A percentile compares a stretch with the other conserved stretches of the same genome.
phyloP scores from a whole-genome alignment of 2,329 filamentous ascomycete genomes.

The Ophiostoma tasmaniense region DNA sequence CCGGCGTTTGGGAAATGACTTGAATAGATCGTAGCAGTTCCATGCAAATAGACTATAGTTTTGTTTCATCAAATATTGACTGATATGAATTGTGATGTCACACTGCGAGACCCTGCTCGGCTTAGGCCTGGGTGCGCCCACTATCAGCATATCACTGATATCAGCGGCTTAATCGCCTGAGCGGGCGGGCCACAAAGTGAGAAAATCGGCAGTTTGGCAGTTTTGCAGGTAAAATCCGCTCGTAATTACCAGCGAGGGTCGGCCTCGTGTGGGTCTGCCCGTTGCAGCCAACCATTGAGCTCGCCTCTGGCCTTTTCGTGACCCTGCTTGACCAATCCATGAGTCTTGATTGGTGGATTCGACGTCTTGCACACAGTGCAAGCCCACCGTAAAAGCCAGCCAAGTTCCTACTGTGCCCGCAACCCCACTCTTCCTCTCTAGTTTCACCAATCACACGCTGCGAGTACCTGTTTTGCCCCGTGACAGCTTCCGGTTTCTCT shows the following conservation, averaged over 20 bases:
- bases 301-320: slow-evolving; percentile 1
- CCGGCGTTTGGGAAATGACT: neutral
- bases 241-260: slow-evolving; percentile 13
- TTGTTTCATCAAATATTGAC: neutral
- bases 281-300: neutral
- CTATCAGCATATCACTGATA: neutral
- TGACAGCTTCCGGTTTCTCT: neutral
- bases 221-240: slow-evolving; percentile 9
- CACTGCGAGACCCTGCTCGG: neutral
- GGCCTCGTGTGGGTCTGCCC: neutral
- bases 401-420: neutral
- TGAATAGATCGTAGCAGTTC: neutral
- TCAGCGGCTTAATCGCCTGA: neutral
- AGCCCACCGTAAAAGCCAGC: neutral
- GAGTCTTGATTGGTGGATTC: slow-evolving; percentile 25
- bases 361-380: slow-evolving; percentile 5
- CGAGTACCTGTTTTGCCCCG: neutral
- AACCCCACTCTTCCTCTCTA: neutral
- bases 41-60: neutral
- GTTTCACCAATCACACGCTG: neutral
- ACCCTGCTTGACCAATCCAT: slow-evolving; percentile 25
- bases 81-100: neutral
- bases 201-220: slow-evolving; percentile 6
- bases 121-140: neutral
- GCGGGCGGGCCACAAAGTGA: neutral